Evolutionary conservation across 2,329 filamentous ascomycete species (phyloP).

Genomic region (Aspergillus sojae): DNA sequence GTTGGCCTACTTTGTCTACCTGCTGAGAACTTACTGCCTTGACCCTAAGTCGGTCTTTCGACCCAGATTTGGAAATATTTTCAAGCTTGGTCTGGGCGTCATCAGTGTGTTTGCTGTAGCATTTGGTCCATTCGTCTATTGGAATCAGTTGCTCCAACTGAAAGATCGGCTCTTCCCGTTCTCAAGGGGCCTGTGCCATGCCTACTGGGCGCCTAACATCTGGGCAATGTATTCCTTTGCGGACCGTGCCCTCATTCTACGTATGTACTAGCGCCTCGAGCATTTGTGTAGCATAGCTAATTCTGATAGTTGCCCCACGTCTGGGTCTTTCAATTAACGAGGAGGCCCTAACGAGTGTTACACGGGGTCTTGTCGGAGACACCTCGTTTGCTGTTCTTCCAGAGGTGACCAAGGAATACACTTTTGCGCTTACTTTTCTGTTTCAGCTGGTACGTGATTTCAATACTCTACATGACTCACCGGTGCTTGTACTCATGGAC

Average conservation of each 20-base stretch:
- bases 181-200: constrained; percentile 89
- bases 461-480: constrained; percentile 8
- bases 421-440: constrained; percentile 78
- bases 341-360: constrained; percentile 83
- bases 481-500: constrained; percentile 21
- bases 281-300: constrained; percentile 34
- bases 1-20: constrained; percentile 91
- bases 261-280: constrained; percentile 54
- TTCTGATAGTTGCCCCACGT: constrained; percentile 71
- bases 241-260: constrained; percentile 78
- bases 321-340: constrained; percentile 73
- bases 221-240: constrained; percentile 96
- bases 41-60: constrained; percentile 74
- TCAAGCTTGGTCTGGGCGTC: constrained; percentile 80
- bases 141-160: constrained; percentile 82
- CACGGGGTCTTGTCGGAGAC: constrained; percentile 88
- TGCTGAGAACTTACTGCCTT: constrained; percentile 87
- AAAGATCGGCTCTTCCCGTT: constrained; percentile 88
- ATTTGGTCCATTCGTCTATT: constrained; percentile 83
- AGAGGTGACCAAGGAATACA: constrained; percentile 76
- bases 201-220: constrained; percentile 96
- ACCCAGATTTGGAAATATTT: constrained; percentile 74
- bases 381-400: constrained; percentile 92
- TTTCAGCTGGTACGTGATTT: constrained; percentile 67
- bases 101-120: constrained; percentile 72